Percentiles rank a stretch among this genome's conserved stretches.
Conservation (phyloP, 768 basidiomycete species). For the Dictyophora rubrovolvata region DNA sequence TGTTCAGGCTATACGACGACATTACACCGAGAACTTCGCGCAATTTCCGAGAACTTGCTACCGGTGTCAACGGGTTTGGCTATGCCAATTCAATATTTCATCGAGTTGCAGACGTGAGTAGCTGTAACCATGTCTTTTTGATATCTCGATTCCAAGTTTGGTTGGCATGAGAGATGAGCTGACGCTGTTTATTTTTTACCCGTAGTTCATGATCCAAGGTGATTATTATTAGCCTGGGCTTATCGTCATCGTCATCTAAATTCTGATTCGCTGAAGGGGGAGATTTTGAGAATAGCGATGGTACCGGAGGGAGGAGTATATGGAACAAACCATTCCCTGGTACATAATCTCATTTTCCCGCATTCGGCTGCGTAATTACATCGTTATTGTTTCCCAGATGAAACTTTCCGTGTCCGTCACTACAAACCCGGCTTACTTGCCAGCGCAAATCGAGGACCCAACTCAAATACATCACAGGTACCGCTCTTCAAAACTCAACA, state of each 20-base stretch:
- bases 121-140: not conserved
- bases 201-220: constrained; percentile 9
- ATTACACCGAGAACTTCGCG: constrained; percentile 67
- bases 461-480: constrained; percentile 42
- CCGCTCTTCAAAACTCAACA: not conserved
- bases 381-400: constrained; percentile 20
- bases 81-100: constrained; percentile 67
- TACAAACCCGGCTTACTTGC: constrained; percentile 33
- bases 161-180: not conserved
- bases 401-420: constrained; percentile 29
- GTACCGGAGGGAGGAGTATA: constrained; percentile 24
- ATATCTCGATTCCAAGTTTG: not conserved
- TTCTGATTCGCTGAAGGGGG: constrained; percentile 18
- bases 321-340: constrained; percentile 4
- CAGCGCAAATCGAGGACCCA: constrained; percentile 40
- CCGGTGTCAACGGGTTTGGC: constrained; percentile 57
- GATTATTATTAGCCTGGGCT: not conserved
- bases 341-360: not conserved
- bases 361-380: not conserved
- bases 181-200: not conserved
- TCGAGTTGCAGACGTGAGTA: constrained; percentile 22
- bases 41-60: constrained; percentile 77
- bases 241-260: not conserved
- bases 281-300: constrained; percentile 27
- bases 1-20: constrained; percentile 76